Conservation (phyloP, 2,329 filamentous ascomycete species). For the Zelopaecilomyces penicillatus region DNA sequence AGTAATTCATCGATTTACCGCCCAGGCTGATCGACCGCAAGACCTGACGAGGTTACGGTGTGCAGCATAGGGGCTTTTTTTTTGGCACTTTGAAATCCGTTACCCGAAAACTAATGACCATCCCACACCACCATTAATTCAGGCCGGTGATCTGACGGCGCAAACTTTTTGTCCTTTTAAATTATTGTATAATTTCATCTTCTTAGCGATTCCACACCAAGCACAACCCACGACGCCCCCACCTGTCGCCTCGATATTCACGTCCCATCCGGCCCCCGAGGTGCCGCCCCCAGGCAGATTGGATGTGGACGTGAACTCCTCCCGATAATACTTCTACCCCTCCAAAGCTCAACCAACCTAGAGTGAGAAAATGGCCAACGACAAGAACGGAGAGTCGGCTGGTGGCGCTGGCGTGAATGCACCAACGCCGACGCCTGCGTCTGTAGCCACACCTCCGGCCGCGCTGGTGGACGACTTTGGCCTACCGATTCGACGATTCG, state of each 20-base stretch:
- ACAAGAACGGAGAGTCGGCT: conserved; percentile 17
- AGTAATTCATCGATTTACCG: no score
- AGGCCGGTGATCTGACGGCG: no score
- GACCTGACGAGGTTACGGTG: no score
- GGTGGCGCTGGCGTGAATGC: conserved; percentile 9
- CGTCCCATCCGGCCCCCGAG: conserved; percentile 15
- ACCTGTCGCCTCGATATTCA: conserved; percentile 9
- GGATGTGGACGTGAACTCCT: conserved; percentile 18
- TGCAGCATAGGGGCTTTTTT: no score
- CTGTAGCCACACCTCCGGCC: conserved; percentile 20
- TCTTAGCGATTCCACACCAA: conserved; percentile 4
- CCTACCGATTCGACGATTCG: conserved; percentile 50
- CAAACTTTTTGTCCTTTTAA: no score
- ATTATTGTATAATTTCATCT: not conserved
- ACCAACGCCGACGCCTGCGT: conserved; percentile 14
- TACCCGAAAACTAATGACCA: no score
- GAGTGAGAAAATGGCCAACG: conserved; percentile 13
- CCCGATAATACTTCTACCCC: no score
- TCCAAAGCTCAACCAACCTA: no score
- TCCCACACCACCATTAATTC: no score
- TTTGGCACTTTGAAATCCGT: no score
- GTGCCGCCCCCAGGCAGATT: conserved; percentile 9
- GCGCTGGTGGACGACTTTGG: conserved; percentile 63
- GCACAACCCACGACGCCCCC: not conserved
- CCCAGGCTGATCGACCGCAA: no score